Evolutionary conservation across 371 early-diverging fungal species (phyloP).

Genomic region (Nematocida parisii): DNA sequence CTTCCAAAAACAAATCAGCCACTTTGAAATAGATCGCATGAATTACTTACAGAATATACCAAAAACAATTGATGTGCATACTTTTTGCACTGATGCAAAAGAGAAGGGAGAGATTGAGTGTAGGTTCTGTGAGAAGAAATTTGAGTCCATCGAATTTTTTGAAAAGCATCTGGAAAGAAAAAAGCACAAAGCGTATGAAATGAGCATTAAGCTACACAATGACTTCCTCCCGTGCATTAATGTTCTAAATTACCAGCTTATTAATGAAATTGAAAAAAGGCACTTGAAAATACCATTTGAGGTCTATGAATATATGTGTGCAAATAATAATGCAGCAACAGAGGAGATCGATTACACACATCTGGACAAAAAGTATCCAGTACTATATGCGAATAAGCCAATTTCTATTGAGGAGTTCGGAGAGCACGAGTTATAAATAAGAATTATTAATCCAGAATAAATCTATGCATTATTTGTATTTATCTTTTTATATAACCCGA

Average conservation of each 20-base stretch:
- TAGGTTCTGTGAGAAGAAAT: conserved; percentile 45
- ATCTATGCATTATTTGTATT: too few species aligned
- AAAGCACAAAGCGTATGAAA: conserved; percentile 43
- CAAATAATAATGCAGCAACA: neutral
- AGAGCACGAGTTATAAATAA: conserved; percentile 1
- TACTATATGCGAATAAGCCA: neutral
- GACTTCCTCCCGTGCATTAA: neutral
- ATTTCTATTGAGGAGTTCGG: neutral
- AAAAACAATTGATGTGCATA: conserved; percentile 2
- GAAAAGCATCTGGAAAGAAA: conserved; percentile 50
- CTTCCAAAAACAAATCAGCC: neutral
- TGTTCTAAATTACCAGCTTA: conserved; percentile 33
- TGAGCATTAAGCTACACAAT: conserved; percentile 18
- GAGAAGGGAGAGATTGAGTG: conserved; percentile 23
- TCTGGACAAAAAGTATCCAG: conserved; percentile 45
- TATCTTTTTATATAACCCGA: too few species aligned
- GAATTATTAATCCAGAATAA: too few species aligned
- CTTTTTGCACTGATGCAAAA: conserved; percentile 4
- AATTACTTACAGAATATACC: neutral
- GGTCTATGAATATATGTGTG: neutral
- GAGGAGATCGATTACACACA: conserved; percentile 8
- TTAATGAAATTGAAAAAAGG: conserved; percentile 48
- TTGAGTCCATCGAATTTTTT: conserved; percentile 47
- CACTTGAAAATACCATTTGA: conserved; percentile 7
- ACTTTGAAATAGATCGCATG: conserved; percentile 29